phyloP scores from a whole-genome alignment of 257 asterid species.

The Lavandula angustifolia region DNA sequence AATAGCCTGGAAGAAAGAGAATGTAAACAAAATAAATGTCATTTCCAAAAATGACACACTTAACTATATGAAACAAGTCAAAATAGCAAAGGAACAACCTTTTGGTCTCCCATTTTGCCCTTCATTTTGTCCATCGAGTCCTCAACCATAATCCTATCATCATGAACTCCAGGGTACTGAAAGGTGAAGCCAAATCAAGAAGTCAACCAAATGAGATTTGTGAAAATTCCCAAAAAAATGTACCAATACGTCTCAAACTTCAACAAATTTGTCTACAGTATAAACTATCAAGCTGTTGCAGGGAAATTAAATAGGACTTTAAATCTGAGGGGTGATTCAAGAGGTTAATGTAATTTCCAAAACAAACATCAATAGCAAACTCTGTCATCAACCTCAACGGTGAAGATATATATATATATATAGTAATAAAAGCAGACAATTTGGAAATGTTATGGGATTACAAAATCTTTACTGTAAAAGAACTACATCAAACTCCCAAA shows the following conservation, averaged over 20 bases:
- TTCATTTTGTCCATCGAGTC: conserved; percentile 46
- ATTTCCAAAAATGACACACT: not conserved
- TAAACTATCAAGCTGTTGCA: too few relatives aligned
- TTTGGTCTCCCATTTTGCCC: conserved; percentile 47
- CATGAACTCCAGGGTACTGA: conserved; percentile 42
- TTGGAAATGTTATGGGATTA: not conserved
- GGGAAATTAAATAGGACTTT: not conserved
- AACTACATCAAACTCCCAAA: not conserved
- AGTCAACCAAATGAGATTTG: not conserved
- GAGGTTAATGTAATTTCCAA: conserved; percentile 3
- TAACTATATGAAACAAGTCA: not conserved
- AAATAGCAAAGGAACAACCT: conserved; percentile 35
- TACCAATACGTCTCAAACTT: not conserved
- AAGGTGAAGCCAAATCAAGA: conserved; percentile 25
- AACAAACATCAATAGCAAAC: conserved; percentile 3
- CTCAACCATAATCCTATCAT: conserved; percentile 39
- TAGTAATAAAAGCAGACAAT: not conserved
- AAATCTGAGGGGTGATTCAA: not conserved
- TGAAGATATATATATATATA: not conserved
- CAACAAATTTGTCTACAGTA: not conserved
- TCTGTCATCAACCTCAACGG: not conserved
- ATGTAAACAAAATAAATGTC: conserved; percentile 2
- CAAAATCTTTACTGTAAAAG: conserved; percentile 20
- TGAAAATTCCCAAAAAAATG: not conserved
- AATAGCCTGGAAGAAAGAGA: conserved; percentile 50